Percentiles rank a stretch among this genome's conserved stretches.
Evolutionary conservation across 257 asterid genomes (phyloP).

Genomic region (Jacaranda copaia): DNA sequence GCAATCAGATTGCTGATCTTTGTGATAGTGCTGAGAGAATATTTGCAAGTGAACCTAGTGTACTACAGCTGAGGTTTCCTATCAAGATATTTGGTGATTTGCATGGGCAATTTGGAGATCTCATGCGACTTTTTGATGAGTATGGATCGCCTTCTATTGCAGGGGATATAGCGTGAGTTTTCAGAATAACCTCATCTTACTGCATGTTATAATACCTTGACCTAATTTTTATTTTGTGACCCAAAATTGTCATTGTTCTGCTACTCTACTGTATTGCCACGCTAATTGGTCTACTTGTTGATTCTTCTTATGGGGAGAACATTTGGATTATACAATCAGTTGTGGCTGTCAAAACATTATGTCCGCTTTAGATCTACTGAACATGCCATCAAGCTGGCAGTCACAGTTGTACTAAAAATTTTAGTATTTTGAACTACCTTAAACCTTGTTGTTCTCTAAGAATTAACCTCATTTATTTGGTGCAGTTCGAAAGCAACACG

Average conservation of each 20-base stretch:
- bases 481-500: slow-evolving; percentile 3
- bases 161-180: slow-evolving; percentile 89
- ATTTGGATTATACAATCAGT: neutral
- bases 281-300: slow-evolving; percentile 6
- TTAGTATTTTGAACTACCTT: neutral
- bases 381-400: neutral
- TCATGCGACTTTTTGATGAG: slow-evolving; percentile 98
- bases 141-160: slow-evolving; percentile 97
- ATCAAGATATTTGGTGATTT: slow-evolving; percentile 97
- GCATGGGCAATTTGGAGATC: slow-evolving; percentile 99
- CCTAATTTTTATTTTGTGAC: neutral
- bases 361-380: neutral
- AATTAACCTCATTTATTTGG: neutral
- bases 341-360: neutral
- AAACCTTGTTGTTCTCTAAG: slow-evolving; percentile 9
- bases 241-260: neutral
- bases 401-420: neutral
- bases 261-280: neutral
- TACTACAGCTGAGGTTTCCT: slow-evolving; percentile 93
- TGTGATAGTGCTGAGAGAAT: slow-evolving; percentile 97
- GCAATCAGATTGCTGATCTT: slow-evolving; percentile 96
- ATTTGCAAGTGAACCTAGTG: slow-evolving; percentile 92
- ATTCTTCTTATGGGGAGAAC: neutral
- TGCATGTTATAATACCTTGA: slow-evolving; percentile 9
- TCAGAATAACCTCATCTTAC: slow-evolving; percentile 5